Evolutionary conservation across 176 grass and related monocot species (phyloP), one percentile per base, ranked within the genome.

Genomic region (Carex kokanica): DNA sequence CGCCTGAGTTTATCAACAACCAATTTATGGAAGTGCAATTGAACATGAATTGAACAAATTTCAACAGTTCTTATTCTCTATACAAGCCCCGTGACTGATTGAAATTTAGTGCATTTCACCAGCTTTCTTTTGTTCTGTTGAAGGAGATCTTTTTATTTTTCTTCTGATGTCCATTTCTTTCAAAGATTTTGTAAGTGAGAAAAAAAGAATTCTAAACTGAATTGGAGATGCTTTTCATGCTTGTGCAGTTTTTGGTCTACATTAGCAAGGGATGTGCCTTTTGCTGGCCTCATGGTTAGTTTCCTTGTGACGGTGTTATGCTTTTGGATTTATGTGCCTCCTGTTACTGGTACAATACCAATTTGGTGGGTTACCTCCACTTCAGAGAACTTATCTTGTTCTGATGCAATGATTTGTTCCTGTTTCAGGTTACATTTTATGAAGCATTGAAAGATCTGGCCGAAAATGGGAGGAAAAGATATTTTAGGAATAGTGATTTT

Each of bases 241-340:
- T 82, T 75, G 25, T 61, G 32, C 88, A 98, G 95, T 60, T 98
- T 93, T 71, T 93, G 95, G 89, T 98, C 95, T 90, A 98, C 92
- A 1, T 90, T 98, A 87, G 95, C 92, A 58, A 98, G 95, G 85
- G 95, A 98, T 81, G 95, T 98, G 24, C 95, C 92, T 78, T 98
- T 98, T 95, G 92, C 92, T 89, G 92, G 95, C 32, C 86, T 98
- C 55, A 93, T 98, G 95, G 95, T 95, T 93, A 43, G 66, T 87
- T 75, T 49, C 43, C 52, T 49, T 78, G 70, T 60, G 9, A 79
- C 52, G 5, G 27, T 58, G 59, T 59, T 78, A 66, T 79, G 54
- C 56, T 57, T 31, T 83, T 79, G 80, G 15, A 55, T 84, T 80
- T 81, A 18, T 25, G 45, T 13, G n/a, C 4, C 3, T 74, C 21